Evolutionary conservation across 1,284 basidiomycete genomes (phyloP), one percentile per base, ranked within the genome.

Genomic region (Boletellus deceptivus): DNA sequence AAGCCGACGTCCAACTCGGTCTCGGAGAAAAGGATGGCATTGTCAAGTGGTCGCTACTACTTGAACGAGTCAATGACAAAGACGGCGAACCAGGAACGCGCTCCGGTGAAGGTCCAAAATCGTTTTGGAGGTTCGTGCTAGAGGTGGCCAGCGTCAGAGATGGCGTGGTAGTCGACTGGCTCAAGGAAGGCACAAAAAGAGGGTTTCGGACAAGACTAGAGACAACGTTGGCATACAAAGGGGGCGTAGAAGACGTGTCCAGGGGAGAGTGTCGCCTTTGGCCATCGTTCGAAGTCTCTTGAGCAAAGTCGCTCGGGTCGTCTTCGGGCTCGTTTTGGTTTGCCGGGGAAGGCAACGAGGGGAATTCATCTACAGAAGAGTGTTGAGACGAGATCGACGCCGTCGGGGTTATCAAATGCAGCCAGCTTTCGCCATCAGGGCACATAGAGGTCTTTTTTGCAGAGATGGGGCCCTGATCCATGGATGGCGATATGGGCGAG

Each of bases 381-480:
- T 43, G 51, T 35, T 43, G 51, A 1, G 67, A 67, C 20, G 63
- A 53, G 3, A 46, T 55, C 6, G 66, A 68, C 18, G 54, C 6
- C 2, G 69, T 64, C 3, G 66, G 69, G 5, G 66, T 68, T 27
- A 61, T 56, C 50, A 68, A 44, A 43, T 71, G 63, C 9, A 68
- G 43, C 69, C 70, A 68, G 43, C 69, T 68, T 49, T 70, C 65
- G 43, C 67, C 65, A 43, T 63, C 67, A 41, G 57, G 59, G 36
- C 41, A 59, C 4, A 43, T 3, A 20, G 67, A 39, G 7, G 43
- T 35, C 33, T 45, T 57, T 41, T 54, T 56, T 3, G 55, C 53
- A 37, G 53, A 48, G 13, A 41, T 54, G 20, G 59, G 51, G 40
- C 46, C 34, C 17, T 51, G 60, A 55, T 62, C 61, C 33, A 29